These are phyloP conservation scores for Aristolochia californica DNA, from an alignment of 164 flowering plant species.

Conservation along the genomic window DNA sequence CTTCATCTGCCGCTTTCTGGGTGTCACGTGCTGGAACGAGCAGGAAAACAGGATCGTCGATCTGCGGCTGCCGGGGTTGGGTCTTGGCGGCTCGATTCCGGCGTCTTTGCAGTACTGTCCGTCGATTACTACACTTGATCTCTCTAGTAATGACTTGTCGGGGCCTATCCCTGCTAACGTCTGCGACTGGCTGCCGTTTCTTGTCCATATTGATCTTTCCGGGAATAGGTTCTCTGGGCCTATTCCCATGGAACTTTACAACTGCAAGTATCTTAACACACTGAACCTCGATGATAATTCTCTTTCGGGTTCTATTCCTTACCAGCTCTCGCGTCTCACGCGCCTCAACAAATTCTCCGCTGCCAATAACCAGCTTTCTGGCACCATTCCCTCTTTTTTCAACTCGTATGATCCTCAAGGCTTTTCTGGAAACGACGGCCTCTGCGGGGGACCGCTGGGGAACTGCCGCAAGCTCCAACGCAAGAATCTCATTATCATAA, in stretches of 20 bases:
- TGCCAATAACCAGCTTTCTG: slow-evolving; percentile 21
- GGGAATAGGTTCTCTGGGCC: slow-evolving; percentile 13
- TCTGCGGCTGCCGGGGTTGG: slow-evolving; percentile 10
- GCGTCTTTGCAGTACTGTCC: slow-evolving; percentile 16
- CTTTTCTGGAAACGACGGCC: slow-evolving; percentile 26
- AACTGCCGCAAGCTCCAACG: slow-evolving; percentile 30
- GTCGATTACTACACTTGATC: slow-evolving; percentile 18
- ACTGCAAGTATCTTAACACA: slow-evolving; percentile 20
- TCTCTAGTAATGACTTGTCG: slow-evolving; percentile 15
- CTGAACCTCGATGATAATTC: slow-evolving; percentile 14
- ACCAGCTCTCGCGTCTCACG: slow-evolving; percentile 14
- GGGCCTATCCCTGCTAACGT: slow-evolving; percentile 19
- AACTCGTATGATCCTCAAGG: slow-evolving; percentile 4
- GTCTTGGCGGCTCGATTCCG: slow-evolving; percentile 14
- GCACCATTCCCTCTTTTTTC: slow-evolving; percentile 17
- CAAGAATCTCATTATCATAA: slow-evolving; percentile 30
- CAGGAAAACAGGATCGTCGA: slow-evolving; percentile 19
- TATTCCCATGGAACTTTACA: slow-evolving; percentile 18
- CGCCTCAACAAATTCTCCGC: slow-evolving; percentile 18
- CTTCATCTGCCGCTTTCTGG: slow-evolving; percentile 20
- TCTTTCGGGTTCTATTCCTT: slow-evolving; percentile 22
- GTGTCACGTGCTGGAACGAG: slow-evolving; percentile 27
- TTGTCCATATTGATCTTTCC: slow-evolving; percentile 24
- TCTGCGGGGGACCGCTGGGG: slow-evolving; percentile 33
- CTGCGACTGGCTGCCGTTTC: slow-evolving; percentile 24